These are phyloP conservation scores for Podospora didyma DNA, from an alignment of 495 filamentous ascomycete species.

Conservation along the genomic window DNA sequence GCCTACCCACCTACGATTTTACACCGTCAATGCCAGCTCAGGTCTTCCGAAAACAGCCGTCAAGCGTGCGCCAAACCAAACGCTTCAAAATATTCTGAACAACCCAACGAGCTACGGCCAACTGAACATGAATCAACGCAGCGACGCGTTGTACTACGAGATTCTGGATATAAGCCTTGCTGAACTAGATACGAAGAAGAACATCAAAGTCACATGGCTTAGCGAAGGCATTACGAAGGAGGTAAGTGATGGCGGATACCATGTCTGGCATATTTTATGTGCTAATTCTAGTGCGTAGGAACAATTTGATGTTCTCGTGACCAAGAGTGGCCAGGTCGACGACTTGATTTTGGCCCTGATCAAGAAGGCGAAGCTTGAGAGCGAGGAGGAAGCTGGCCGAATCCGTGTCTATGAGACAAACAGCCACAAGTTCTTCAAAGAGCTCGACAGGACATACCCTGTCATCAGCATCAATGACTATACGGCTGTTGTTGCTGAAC, in stretches of 20 bases:
- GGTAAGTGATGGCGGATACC: constrained; percentile 44
- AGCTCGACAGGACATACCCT: constrained; percentile 57
- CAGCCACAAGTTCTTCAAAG: constrained; percentile 72
- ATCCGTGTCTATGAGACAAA: constrained; percentile 78
- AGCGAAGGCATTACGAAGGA: constrained; percentile 89
- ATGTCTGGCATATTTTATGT: not conserved
- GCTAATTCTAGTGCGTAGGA: constrained; percentile 51
- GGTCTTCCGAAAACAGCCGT: constrained; percentile 72
- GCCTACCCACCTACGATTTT: constrained; percentile 85
- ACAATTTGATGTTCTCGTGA: constrained; percentile 71
- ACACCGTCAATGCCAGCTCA: constrained; percentile 68
- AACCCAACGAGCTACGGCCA: constrained; percentile 48
- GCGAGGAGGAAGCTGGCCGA: constrained; percentile 59
- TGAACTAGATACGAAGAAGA: constrained; percentile 88
- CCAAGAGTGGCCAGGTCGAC: constrained; percentile 70
- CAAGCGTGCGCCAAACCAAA: constrained; percentile 62
- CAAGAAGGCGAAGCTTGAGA: constrained; percentile 73
- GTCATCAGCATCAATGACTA: constrained; percentile 82
- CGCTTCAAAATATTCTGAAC: constrained; percentile 64
- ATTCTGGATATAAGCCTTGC: constrained; percentile 88
- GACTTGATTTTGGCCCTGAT: constrained; percentile 72
- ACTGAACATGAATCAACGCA: constrained; percentile 59
- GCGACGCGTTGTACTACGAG: constrained; percentile 83
- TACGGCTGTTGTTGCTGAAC: constrained; percentile 72
- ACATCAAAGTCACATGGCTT: constrained; percentile 74